Evolutionary conservation across 2,329 filamentous ascomycete species (phyloP).

Genomic region (Trichoderma brevicompactum): DNA sequence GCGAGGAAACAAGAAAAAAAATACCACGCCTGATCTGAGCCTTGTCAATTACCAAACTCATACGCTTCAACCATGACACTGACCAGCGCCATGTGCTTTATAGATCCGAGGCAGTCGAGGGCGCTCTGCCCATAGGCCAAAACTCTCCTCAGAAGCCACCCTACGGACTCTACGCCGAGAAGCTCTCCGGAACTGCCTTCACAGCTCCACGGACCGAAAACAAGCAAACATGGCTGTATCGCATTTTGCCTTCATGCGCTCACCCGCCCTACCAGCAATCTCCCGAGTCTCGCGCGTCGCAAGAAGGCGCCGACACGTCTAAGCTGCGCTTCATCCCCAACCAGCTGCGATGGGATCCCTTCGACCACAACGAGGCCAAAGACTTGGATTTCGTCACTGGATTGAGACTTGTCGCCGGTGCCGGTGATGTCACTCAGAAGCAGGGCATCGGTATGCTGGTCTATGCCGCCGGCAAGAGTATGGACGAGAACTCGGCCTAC

Average conservation of each 20-base stretch:
- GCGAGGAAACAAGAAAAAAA: no score
- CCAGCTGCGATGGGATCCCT: constrained; percentile 81
- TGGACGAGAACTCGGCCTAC: constrained; percentile 75
- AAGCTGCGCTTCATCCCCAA: constrained; percentile 61
- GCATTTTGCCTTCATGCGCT: constrained; percentile 67
- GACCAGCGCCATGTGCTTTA: neutral
- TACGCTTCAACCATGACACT: neutral
- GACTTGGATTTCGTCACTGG: constrained; percentile 57
- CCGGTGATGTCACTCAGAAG: constrained; percentile 80
- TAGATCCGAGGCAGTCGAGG: constrained; percentile 76
- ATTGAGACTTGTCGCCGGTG: constrained; percentile 73
- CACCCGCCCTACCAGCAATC: constrained; percentile 61
- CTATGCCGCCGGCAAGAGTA: constrained; percentile 77
- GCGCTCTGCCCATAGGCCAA: constrained; percentile 72
- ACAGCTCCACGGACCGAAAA: constrained; percentile 71
- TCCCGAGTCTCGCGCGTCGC: constrained; percentile 36
- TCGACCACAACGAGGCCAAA: constrained; percentile 67
- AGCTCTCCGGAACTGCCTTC: constrained; percentile 73
- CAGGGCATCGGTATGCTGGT: constrained; percentile 78
- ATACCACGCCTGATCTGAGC: neutral
- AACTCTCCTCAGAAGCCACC: constrained; percentile 84
- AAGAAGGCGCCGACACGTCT: constrained; percentile 34
- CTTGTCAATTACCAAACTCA: neutral
- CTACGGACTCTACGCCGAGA: constrained; percentile 80
- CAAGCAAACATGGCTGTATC: constrained; percentile 74